Evolutionary conservation across 73 alveolate species (phyloP).

Genomic region (Effrenium voratum): DNA sequence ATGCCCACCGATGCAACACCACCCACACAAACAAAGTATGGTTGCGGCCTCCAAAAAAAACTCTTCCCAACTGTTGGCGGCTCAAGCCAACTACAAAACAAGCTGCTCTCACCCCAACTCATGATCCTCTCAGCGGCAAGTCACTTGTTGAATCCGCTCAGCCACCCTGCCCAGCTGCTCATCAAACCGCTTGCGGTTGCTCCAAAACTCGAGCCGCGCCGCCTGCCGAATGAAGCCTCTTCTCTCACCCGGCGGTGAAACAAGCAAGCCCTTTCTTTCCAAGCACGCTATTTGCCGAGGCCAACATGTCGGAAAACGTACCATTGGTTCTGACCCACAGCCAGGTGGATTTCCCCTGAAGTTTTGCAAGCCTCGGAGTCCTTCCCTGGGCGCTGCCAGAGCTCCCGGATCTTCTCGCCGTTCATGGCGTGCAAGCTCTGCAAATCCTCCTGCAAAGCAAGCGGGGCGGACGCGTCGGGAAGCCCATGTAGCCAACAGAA

Average conservation of each 20-base stretch:
- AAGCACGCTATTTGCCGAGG: neutral
- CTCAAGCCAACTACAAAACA: too few species aligned
- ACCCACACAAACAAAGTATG: too few species aligned
- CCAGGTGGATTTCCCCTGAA: too few species aligned
- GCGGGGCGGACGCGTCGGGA: too few species aligned
- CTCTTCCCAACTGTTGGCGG: too few species aligned
- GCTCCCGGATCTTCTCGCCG: conserved; percentile 63
- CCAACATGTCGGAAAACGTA: neutral
- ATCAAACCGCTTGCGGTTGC: conserved; percentile 66
- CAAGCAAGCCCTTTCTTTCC: neutral
- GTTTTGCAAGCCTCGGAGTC: conserved; percentile 19
- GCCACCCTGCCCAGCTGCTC: conserved; percentile 50
- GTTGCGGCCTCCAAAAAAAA: too few species aligned
- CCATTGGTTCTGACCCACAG: too few species aligned
- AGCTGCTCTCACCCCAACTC: too few species aligned
- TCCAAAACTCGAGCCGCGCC: conserved; percentile 73
- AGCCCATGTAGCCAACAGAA: too few species aligned
- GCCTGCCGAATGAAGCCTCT: neutral
- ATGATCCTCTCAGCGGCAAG: too few species aligned
- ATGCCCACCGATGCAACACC: too few species aligned
- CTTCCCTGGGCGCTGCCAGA: conserved; percentile 70
- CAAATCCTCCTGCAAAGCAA: conserved; percentile 44
- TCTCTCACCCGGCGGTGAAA: neutral
- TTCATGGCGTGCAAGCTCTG: conserved; percentile 34
- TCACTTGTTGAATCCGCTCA: conserved; percentile 32